These are phyloP conservation scores for Mentha longifolia DNA, from an alignment of 257 asterid species.

Conservation along the genomic window DNA sequence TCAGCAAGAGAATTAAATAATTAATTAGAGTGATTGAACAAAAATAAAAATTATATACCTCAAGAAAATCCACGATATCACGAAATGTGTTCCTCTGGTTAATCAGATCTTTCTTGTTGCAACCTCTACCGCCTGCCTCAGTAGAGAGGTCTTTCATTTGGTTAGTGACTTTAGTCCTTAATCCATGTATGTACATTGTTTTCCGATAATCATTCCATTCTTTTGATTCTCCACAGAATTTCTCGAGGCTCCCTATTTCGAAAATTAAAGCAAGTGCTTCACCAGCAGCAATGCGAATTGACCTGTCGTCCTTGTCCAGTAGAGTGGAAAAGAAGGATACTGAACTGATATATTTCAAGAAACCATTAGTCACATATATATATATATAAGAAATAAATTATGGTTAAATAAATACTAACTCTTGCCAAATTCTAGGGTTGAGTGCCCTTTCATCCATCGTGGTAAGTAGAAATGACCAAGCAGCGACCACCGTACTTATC, in stretches of 20 bases:
- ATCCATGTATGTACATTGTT: slow-evolving; percentile 61
- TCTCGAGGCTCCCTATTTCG: slow-evolving; percentile 81
- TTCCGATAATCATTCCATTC: slow-evolving; percentile 54
- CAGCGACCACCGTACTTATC: slow-evolving; percentile 58
- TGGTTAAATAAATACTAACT: slow-evolving; percentile 51
- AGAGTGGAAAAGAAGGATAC: slow-evolving; percentile 63
- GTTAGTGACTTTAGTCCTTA: slow-evolving; percentile 67
- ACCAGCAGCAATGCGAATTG: slow-evolving; percentile 88
- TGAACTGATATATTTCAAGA: slow-evolving; percentile 58
- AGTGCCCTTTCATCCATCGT: slow-evolving; percentile 64
- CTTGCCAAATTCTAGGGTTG: slow-evolving; percentile 77
- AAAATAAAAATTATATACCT: slow-evolving; percentile 52
- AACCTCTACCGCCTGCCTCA: slow-evolving; percentile 96
- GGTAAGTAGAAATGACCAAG: slow-evolving; percentile 93
- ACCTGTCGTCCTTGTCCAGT: slow-evolving; percentile 87
- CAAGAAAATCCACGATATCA: slow-evolving; percentile 84
- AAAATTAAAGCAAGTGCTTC: slow-evolving; percentile 91
- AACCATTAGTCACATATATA: neutral
- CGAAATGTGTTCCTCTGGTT: slow-evolving; percentile 82
- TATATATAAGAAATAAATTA: neutral
- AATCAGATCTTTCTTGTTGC: slow-evolving; percentile 86
- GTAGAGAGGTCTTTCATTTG: slow-evolving; percentile 72
- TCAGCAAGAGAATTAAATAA: slow-evolving; percentile 12
- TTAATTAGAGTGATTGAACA: neutral
- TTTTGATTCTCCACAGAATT: slow-evolving; percentile 65